Evolutionary conservation across 129 eudicot species (phyloP).

Genomic region (Centaurea solstitialis): DNA sequence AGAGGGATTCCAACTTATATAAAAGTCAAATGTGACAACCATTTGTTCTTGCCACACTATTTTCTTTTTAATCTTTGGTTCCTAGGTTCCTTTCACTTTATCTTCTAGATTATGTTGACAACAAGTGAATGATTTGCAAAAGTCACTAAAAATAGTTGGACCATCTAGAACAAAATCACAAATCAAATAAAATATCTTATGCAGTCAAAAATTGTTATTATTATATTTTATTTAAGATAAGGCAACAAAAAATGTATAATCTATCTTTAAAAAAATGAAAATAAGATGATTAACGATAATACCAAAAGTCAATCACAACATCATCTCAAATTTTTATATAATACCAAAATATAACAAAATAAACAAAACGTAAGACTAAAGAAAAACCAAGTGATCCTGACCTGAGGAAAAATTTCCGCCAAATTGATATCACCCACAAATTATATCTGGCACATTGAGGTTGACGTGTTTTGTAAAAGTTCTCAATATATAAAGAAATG

Average conservation of each 20-base stretch:
- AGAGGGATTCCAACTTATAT: too few species aligned
- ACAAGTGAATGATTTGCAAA: not conserved
- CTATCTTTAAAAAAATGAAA: not conserved
- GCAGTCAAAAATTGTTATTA: not conserved
- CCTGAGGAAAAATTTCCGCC: not conserved
- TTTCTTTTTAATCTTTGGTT: not conserved
- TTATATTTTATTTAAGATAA: not conserved
- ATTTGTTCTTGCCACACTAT: not conserved
- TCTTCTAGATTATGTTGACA: conserved; percentile 5
- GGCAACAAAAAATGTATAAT: not conserved
- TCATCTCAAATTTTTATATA: not conserved
- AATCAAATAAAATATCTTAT: not conserved
- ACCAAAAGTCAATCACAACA: not conserved
- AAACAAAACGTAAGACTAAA: not conserved
- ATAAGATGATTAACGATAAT: not conserved
- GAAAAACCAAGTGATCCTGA: not conserved
- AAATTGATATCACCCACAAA: not conserved
- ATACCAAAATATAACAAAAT: not conserved
- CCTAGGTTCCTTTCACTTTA: not conserved
- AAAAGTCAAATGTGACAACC: not conserved
- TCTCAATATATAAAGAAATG: not conserved
- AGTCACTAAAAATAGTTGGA: not conserved
- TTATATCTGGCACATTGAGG: not conserved
- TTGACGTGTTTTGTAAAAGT: not conserved
- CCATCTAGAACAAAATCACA: not conserved